phyloP scores from a whole-genome alignment of 805 yeast species.

The Kuraishia capsulata region DNA sequence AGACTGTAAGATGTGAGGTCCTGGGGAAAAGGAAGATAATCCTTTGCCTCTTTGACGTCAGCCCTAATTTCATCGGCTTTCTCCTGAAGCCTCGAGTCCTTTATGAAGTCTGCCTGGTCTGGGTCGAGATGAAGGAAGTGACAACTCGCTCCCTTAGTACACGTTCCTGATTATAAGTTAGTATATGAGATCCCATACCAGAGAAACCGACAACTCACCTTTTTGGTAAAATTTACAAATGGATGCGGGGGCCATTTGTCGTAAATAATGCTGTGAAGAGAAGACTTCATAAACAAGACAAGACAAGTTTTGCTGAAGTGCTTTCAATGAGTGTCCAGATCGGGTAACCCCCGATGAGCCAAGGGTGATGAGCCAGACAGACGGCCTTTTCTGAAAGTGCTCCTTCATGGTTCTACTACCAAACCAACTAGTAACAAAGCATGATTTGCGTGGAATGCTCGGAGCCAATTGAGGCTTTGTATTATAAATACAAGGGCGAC shows the following conservation, averaged over 20 bases:
- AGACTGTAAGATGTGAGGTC: slow-evolving; percentile 29
- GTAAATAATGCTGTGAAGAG: no score
- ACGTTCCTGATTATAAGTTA: slow-evolving; percentile 13
- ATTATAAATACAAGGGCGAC: slow-evolving; percentile 62
- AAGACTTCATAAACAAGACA: no score
- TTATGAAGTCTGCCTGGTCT: not conserved
- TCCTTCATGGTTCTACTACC: not conserved
- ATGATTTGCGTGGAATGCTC: slow-evolving; percentile 92
- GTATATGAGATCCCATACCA: slow-evolving; percentile 1
- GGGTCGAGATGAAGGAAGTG: slow-evolving; percentile 26
- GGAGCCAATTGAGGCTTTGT: slow-evolving; percentile 54
- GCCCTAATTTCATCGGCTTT: slow-evolving; percentile 7
- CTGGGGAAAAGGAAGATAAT: slow-evolving; percentile 14
- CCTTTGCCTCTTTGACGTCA: slow-evolving; percentile 16
- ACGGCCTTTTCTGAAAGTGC: no score
- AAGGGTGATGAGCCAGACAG: no score
- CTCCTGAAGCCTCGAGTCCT: slow-evolving; percentile 8
- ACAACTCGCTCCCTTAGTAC: slow-evolving; percentile 34
- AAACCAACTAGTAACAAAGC: not conserved
- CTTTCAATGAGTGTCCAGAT: no score
- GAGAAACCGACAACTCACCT: slow-evolving; percentile 18
- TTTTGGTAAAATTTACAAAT: slow-evolving; percentile 36
- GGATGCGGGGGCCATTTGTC: slow-evolving; percentile 8
- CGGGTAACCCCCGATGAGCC: no score
- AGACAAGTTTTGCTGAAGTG: no score